These are phyloP conservation scores for Cyberlindnera samutprakarnensis DNA, from an alignment of 805 yeast genomes.

Conservation along the genomic window DNA sequence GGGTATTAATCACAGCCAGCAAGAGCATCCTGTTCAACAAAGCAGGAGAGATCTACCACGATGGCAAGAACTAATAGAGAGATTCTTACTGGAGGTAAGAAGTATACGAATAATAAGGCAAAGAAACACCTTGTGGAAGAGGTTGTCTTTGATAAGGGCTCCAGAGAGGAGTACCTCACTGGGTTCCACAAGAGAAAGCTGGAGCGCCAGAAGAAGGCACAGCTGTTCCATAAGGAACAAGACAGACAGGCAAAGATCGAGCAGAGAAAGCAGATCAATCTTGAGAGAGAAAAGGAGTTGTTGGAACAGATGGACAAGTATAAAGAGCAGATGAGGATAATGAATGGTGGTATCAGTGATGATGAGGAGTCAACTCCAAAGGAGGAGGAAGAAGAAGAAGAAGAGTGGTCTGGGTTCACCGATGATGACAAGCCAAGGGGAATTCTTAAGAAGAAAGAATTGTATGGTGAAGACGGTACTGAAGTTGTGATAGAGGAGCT, in stretches of 20 bases:
- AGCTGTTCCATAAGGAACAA: conserved; percentile 66
- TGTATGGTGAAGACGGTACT: conserved; percentile 29
- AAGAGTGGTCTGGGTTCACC: too few relatives aligned
- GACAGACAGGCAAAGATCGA: conserved; percentile 66
- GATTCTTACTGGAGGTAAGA: conserved; percentile 80
- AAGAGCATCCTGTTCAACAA: not conserved
- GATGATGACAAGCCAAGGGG: conserved; percentile 19
- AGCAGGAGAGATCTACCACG: not conserved
- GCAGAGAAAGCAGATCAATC: conserved; percentile 61
- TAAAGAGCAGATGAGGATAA: conserved; percentile 35
- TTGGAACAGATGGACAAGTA: conserved; percentile 56
- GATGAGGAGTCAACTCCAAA: conserved; percentile 25
- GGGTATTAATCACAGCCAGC: too few relatives aligned
- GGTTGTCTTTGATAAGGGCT: conserved; percentile 73
- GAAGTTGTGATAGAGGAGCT: conserved; percentile 42
- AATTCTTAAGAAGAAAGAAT: conserved; percentile 19
- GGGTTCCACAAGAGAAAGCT: conserved; percentile 94
- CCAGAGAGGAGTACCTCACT: conserved; percentile 78
- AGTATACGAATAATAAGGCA: conserved; percentile 61
- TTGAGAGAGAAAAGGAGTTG: conserved; percentile 61
- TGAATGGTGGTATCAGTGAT: conserved; percentile 16
- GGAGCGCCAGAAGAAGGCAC: conserved; percentile 82
- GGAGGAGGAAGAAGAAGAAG: conserved; percentile 25
- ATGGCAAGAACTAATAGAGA: conserved; percentile 54
- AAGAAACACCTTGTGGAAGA: conserved; percentile 70